These are phyloP conservation scores for Trichoderma parareesei DNA, from an alignment of 495 filamentous ascomycete genomes.

Conservation along the genomic window DNA sequence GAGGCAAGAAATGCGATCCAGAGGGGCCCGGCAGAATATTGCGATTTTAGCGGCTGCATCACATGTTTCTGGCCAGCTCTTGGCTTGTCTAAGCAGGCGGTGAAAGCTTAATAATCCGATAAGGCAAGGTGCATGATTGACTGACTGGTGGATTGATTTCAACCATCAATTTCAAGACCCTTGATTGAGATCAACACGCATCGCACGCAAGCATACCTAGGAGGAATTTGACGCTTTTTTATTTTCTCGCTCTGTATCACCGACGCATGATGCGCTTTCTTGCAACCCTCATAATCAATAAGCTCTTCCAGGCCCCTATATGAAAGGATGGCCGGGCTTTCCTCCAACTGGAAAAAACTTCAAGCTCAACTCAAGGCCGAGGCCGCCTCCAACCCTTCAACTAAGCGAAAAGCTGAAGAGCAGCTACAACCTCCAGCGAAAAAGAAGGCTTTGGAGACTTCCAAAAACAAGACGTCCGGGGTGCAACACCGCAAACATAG, in stretches of 20 bases:
- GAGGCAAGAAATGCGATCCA: neutral
- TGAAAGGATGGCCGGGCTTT: slow-evolving; percentile 35
- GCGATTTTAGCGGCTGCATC: neutral
- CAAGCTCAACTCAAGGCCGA: slow-evolving; percentile 55
- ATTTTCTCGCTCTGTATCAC: neutral
- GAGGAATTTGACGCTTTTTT: neutral
- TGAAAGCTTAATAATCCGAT: neutral
- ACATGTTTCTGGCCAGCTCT: neutral
- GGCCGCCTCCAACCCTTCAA: slow-evolving; percentile 27
- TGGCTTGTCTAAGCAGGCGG: neutral
- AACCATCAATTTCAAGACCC: too few species aligned
- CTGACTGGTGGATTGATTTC: too few species aligned
- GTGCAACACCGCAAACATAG: slow-evolving; percentile 14
- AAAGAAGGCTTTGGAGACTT: slow-evolving; percentile 15
- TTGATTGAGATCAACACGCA: neutral
- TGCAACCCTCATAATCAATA: too few species aligned
- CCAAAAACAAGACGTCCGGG: neutral
- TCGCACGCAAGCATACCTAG: too few species aligned
- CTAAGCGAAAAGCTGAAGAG: slow-evolving; percentile 24
- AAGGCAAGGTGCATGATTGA: too few species aligned
- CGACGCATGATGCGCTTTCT: neutral
- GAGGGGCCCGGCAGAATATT: neutral
- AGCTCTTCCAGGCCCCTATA: neutral
- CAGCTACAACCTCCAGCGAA: slow-evolving; percentile 17
- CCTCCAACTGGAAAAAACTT: slow-evolving; percentile 69